phyloP scores from a whole-genome alignment of 192 early-diverging fungal genomes.

The Chytriomyces sp. region DNA sequence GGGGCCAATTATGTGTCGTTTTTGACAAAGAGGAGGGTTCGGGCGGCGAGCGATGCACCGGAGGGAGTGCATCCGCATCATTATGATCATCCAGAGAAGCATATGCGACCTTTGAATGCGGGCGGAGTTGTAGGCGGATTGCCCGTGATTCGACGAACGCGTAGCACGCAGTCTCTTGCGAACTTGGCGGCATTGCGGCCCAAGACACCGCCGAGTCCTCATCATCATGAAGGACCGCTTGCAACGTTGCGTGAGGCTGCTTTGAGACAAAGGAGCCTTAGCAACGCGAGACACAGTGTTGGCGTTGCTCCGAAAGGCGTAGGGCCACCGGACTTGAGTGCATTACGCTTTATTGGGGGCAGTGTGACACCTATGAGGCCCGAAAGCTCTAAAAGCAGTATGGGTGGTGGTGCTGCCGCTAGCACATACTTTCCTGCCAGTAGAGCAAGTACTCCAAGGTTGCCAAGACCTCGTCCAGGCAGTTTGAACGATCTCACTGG shows the following conservation, averaged over 20 bases:
- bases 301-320: neutral
- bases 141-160: neutral
- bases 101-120: conserved; percentile 3
- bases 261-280: neutral
- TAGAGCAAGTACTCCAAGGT: too few species aligned
- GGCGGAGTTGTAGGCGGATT: too few species aligned
- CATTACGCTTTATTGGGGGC: neutral
- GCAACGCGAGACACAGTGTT: neutral
- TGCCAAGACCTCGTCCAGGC: too few species aligned
- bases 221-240: conserved; percentile 8
- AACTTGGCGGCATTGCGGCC: conserved; percentile 1
- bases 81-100: conserved; percentile 26
- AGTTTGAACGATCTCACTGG: neutral
- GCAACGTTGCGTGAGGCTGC: neutral
- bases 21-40: neutral
- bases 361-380: neutral
- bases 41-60: neutral
- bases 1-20: neutral
- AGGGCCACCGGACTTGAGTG: neutral
- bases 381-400: too few species aligned
- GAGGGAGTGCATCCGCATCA: conserved; percentile 21
- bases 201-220: conserved; percentile 16
- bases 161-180: neutral
- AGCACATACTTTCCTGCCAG: too few species aligned
- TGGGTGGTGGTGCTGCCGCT: too few species aligned